Conservation (phyloP, 345 rosid species). For the Linum trigynum region DNA sequence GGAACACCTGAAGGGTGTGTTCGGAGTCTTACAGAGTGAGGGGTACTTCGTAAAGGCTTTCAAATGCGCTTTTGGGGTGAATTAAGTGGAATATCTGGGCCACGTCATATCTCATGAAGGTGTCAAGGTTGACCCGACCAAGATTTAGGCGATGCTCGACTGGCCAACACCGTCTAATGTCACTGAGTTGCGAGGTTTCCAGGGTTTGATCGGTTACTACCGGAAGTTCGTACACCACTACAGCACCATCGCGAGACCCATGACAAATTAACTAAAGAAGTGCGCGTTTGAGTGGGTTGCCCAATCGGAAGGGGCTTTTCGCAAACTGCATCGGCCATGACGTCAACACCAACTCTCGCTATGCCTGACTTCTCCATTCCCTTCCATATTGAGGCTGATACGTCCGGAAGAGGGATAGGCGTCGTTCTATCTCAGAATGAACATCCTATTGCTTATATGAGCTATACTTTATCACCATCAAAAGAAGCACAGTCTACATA, state of each 20-base stretch:
- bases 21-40: background rate
- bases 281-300: background rate
- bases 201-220: background rate
- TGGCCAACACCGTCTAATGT: background rate
- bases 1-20: background rate
- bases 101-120: no score
- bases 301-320: background rate
- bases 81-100: no score
- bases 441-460: background rate
- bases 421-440: background rate
- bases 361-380: background rate
- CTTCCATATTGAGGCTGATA: background rate
- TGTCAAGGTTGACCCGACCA: background rate
- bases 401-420: background rate
- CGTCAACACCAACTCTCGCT: background rate
- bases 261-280: background rate
- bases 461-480: background rate
- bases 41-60: background rate
- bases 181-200: background rate
- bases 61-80: background rate
- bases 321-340: background rate
- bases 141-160: no score
- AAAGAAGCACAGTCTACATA: background rate
- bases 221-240: background rate
- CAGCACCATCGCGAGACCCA: background rate